Base-by-base conservation (phyloP, 345 rosid genomes). In the Ceriops decandra region DNA sequence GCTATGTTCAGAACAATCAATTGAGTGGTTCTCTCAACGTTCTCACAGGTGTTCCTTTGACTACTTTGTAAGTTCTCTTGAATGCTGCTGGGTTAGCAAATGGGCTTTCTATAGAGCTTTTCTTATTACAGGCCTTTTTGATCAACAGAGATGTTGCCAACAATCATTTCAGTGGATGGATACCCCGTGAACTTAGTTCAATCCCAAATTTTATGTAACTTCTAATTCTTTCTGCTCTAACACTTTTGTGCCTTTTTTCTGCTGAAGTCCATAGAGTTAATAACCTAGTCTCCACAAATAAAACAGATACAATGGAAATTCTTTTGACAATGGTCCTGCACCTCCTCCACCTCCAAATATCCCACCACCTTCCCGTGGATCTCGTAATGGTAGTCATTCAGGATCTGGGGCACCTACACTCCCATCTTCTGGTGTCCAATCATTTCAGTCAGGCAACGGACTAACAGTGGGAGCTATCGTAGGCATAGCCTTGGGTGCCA, bases 1-100 rank as follows among this genome's bases (percentile, higher is more conserved):
- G 99, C 61, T 82, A 86, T 80, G 62, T 92, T 77, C 98, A 95
- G 86, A 88, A 83, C 91, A 92, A 95, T 81, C 91, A 86, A 69
- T 77, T 95, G 72, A 87, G 89, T 35, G 99, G 99, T 74, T 72
- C 90, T 38, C 88, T 95, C 33, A 77, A 73, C 79, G 86, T 82
- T 49, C 93, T 95, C 72, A 62, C 79, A 24, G 74, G 72, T 35
- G 82, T 87, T 80, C 90, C 99, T 65, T 81, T 95, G 80, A 82
- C 75, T 19, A 81, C 86, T 72, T 83, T 95, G 99, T 95, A 82
- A 88, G 98, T 83, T 75, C 65, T 56, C 62, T 31, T 60, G 42
- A 60, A 3, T 16, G 31, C 42, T 22, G 7, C 52, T 38, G n/a
- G 62, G n/a, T 16, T 13, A 19, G 28, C 24, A 17, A 6, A 36